Base-by-base conservation (phyloP, 2,329 filamentous ascomycete genomes). In the Plenodomus biglobosus region DNA sequence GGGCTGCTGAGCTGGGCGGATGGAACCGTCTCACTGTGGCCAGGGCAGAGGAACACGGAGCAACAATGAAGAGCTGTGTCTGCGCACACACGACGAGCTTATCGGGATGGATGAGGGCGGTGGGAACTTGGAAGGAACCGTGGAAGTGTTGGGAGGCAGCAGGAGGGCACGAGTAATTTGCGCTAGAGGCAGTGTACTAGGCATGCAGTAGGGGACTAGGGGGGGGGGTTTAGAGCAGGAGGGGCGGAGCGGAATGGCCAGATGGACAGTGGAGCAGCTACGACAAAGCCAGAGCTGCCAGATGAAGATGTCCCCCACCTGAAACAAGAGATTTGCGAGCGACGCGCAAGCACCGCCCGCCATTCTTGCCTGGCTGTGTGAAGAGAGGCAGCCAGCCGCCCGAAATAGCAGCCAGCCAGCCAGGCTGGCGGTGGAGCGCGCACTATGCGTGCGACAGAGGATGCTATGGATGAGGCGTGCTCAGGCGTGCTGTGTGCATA, bases 231-330 rank as follows among this genome's bases (percentile, higher is more conserved):
- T 5, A 5, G 5, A 16, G 18, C 58, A 54, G 53, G 52, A 58
- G 61, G 57, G 60, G 65, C 56, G 61, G 59, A 64, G 65, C 56
- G 65, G 60, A 64, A 61, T 61, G 65, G 61, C 27, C 27, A 32
- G 27, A 32, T 15, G 27, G 8, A 32, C 27, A 32, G 27, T 32
- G 27, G 27, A 10, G 27, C 8, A 10, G 6, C 22, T 24, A 24
- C 22, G 6, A 24, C 11, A 5, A 24, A 24, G 22, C 22, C 6
- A 57, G 64, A 48, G 46, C 53, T 63, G 52, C 46, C 53, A 48
- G 50, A 39, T 35, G 46, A 30, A 24, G 22, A 24, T 24, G 22
- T 10, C 6, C 35, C 35, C 27, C 6, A 11, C 3, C 27, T 32
- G 27, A 32, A 32, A 32, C 27, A 32, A 32, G 27, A 32, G 27